phyloP scores from a whole-genome alignment of 2,329 filamentous ascomycete genomes.

The Bipolaris gigantea region DNA sequence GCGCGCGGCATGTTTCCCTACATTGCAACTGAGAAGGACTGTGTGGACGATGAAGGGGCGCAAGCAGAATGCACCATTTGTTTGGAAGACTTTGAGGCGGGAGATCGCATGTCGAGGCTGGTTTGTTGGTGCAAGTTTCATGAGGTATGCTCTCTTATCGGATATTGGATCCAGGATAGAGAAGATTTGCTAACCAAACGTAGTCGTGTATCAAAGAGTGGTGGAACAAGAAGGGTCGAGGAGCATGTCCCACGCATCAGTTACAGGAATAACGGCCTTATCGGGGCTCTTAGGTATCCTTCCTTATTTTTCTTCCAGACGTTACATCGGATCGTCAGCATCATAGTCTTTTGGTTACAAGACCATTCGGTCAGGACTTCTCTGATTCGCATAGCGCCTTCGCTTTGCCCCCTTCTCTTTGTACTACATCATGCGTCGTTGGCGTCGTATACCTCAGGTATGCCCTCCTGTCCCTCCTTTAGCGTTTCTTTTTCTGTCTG shows the following conservation, averaged over 20 bases:
- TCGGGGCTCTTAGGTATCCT: not conserved
- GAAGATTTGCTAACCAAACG: constrained; percentile 3
- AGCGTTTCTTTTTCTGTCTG: not conserved
- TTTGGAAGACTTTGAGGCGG: constrained; percentile 65
- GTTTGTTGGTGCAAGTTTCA: constrained; percentile 69
- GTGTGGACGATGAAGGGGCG: constrained; percentile 55
- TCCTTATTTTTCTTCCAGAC: not conserved
- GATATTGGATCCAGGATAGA: not conserved
- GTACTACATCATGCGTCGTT: not conserved
- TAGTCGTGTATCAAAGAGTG: constrained; percentile 60
- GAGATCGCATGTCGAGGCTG: constrained; percentile 61
- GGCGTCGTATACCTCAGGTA: not conserved
- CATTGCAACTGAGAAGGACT: constrained; percentile 65
- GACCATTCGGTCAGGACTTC: not conserved
- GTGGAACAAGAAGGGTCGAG: constrained; percentile 59
- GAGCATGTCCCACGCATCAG: constrained; percentile 65
- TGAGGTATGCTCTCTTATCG: constrained; percentile 41
- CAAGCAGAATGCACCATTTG: constrained; percentile 65
- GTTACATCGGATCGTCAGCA: not conserved
- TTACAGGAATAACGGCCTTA: constrained; percentile 28
- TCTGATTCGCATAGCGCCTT: not conserved
- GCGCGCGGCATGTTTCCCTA: constrained; percentile 54
- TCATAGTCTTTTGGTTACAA: not conserved
- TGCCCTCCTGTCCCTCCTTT: constrained; percentile 1
- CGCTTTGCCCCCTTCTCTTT: not conserved